phyloP scores from a whole-genome alignment of 2,329 filamentous ascomycete genomes.

The Sclerotinia nivalis region DNA sequence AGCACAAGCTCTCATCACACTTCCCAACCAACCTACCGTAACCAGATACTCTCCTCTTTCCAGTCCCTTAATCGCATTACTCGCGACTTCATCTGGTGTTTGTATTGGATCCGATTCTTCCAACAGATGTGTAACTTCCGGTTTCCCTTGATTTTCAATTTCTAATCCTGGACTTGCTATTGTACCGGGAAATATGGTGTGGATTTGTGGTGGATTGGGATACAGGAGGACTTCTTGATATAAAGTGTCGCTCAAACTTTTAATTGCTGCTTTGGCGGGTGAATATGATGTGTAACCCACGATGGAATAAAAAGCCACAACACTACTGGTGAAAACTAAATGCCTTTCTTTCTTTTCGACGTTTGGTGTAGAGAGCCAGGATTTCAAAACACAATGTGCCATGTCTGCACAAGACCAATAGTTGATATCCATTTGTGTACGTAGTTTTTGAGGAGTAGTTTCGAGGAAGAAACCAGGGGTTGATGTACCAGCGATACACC shows the following conservation, averaged over 20 bases:
- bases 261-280: constrained; percentile 81
- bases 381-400: constrained; percentile 73
- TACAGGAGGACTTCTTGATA: constrained; percentile 85
- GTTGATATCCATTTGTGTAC: constrained; percentile 86
- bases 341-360: constrained; percentile 61
- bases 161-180: constrained; percentile 77
- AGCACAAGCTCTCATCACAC: constrained; percentile 65
- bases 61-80: constrained; percentile 66
- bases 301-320: constrained; percentile 72
- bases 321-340: constrained; percentile 83
- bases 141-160: constrained; percentile 76
- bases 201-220: constrained; percentile 77
- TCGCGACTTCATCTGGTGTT: constrained; percentile 75
- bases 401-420: constrained; percentile 87
- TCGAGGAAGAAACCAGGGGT: constrained; percentile 78
- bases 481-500: constrained; percentile 81
- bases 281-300: constrained; percentile 83
- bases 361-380: constrained; percentile 64
- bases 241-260: constrained; percentile 79
- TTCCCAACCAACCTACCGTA: constrained; percentile 71
- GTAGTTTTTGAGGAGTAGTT: constrained; percentile 63
- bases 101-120: constrained; percentile 83
- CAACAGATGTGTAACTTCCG: constrained; percentile 72
- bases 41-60: constrained; percentile 81
- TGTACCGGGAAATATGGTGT: constrained; percentile 80